Percentiles rank a stretch among this genome's conserved stretches.
Conservation (phyloP, 2,329 filamentous ascomycete genomes). For the Alternaria burnsii region DNA sequence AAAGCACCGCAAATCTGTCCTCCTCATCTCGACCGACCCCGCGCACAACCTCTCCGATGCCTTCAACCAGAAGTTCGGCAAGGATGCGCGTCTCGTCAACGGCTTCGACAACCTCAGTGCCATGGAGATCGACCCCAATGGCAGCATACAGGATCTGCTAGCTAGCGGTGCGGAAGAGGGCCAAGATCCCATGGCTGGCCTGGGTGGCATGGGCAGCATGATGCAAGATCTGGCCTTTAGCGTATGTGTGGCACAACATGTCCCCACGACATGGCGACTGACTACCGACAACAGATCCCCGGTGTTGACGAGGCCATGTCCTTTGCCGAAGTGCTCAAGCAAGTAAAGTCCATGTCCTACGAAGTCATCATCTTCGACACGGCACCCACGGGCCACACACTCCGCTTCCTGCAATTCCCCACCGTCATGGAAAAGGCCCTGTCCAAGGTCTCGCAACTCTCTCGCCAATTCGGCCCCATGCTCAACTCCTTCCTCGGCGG, state of each 20-base stretch:
- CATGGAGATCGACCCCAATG: slow-evolving; percentile 99
- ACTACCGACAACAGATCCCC: slow-evolving; percentile 72
- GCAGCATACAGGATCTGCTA: slow-evolving; percentile 93
- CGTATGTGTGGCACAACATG: slow-evolving; percentile 61
- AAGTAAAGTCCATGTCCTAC: slow-evolving; percentile 98
- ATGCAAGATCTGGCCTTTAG: slow-evolving; percentile 98
- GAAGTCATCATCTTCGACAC: slow-evolving; percentile 99
- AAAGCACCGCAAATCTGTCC: slow-evolving; percentile 90
- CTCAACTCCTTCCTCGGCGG: slow-evolving; percentile 90
- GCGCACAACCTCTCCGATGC: slow-evolving; percentile 98
- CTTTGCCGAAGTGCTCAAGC: slow-evolving; percentile 98
- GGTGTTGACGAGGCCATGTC: slow-evolving; percentile 99
- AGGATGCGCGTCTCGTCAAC: slow-evolving; percentile 91
- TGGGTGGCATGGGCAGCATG: slow-evolving; percentile 83
- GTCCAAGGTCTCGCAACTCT: slow-evolving; percentile 95
- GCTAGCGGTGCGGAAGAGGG: slow-evolving; percentile 77
- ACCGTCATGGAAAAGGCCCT: slow-evolving; percentile 98
- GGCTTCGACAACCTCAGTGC: slow-evolving; percentile 94
- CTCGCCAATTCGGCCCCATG: slow-evolving; percentile 92
- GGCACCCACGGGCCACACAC: slow-evolving; percentile 94
- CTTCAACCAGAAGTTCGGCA: slow-evolving; percentile 99
- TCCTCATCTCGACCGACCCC: slow-evolving; percentile 97
- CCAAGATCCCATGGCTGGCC: slow-evolving; percentile 73
- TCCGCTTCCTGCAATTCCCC: slow-evolving; percentile 98
- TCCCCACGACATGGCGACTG: neutral